Evolutionary conservation across 176 grass and related monocot species (phyloP), one percentile per base, ranked within the genome.

Genomic region (Juncus effusus): DNA sequence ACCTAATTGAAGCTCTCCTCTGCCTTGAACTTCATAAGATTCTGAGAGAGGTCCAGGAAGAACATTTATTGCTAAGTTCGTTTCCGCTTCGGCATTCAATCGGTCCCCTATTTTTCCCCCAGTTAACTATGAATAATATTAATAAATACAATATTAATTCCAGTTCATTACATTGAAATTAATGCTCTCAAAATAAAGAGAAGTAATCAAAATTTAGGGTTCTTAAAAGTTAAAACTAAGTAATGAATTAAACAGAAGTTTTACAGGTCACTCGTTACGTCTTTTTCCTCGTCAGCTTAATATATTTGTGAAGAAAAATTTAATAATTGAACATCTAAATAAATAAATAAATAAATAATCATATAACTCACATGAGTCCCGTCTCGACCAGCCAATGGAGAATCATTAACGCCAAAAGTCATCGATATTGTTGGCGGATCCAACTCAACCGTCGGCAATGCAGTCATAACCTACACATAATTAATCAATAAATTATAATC

Each of bases 21-120:
- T 97, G 77, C 94, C 94, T 83, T 92, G 94, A 88, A 97, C 94
- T 92, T 97, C 93, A 84, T 78, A 97, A 66, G 94, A 92, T 80
- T 97, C 94, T 80, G 94, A 89, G 71, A 97, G 69, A 61, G 72
- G 85, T 69, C 88, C 94, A 73, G 94, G 94, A 82, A 92, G 94
- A 89, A 97, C 94, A 89, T 89, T 97, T 68, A 97, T 93, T 82
- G 94, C 94, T 64, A 97, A 75, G 73, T 97, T 97, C 51, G 94
- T 97, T 80, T 97, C 94, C 59, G 94, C 82, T 65, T 97, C 94
- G 79, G 94, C 83, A 70, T 69, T 82, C 38, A 97, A 67, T 66
- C 94, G 88, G 59, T 80, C 87, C 64, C 94, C 94, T 40, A 97
- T 97, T 89, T 97, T 97, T 19, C 85, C 83, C 77, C 88, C 94